Evolutionary conservation across 148 eudicot species (phyloP), one percentile per base, ranked within the genome.

Genomic region (Heliamphora exappendiculata): DNA sequence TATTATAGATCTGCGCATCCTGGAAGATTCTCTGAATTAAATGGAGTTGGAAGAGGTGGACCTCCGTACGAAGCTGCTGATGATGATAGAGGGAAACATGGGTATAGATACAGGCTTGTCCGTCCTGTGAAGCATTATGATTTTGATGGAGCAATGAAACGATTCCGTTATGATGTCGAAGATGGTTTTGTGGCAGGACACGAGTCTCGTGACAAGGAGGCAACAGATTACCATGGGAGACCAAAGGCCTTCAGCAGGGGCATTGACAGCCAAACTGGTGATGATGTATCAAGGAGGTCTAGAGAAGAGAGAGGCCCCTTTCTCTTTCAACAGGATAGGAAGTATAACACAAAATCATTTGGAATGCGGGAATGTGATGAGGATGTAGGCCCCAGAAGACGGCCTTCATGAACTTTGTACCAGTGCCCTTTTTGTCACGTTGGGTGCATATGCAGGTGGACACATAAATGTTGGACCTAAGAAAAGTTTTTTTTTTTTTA

Each of bases 141-240:
- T 66, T 81, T 78, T 67, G 84, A 81, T 67, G 79, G 80, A 9
- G 53, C 74, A 74, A 68, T 64, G n/a, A 81, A 54, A 57, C 78
- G 82, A 73, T 68, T 76, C 41, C 78, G 75, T 63, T 80, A 76
- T 63, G 75, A 65, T n/a, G 67, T 26, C 33, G 81, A 77, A 53
- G 83, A 83, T 70, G 72, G 79, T 65, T 86, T 78, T 67, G 45
- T 73, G 12, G 41, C 68, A 37, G 51, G 31, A 5, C 74, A 71
- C 33, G 51, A 50, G 28, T 42, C 67, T 51, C 81, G 81, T 49
- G 79, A 78, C 75, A 84, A 84, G 75, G 81, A 83, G 64, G 80
- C 66, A 73, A 67, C 79, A 28, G 81, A 65, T n/a, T 83, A 83
- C 54, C 81, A 79, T 70, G 81, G 77, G 12, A 79, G 86, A 70